Conservation (phyloP, 2,329 filamentous ascomycete genomes). For the Pochonia chlamydosporia region DNA sequence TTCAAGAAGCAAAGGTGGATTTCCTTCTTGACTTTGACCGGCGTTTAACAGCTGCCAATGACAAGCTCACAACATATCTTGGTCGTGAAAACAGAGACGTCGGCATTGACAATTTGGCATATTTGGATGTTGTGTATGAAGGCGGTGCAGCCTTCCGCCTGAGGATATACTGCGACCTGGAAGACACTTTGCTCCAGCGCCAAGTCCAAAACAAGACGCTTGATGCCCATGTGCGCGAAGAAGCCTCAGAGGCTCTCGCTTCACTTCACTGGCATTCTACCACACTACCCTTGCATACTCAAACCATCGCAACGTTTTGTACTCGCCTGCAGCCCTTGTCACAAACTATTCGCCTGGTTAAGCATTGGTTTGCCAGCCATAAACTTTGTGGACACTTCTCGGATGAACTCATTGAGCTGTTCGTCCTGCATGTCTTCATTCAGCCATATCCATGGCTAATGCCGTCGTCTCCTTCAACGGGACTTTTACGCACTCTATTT, state of each 20-base stretch:
- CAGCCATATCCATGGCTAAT: constrained; percentile 73
- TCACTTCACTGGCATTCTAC: constrained; percentile 66
- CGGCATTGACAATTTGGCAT: constrained; percentile 69
- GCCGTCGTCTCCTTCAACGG: constrained; percentile 71
- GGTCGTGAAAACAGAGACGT: constrained; percentile 73
- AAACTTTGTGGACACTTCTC: constrained; percentile 70
- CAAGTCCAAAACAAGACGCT: constrained; percentile 67
- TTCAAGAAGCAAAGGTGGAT: constrained; percentile 89
- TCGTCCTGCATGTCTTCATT: constrained; percentile 73
- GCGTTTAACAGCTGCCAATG: constrained; percentile 57
- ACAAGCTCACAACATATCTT: constrained; percentile 59
- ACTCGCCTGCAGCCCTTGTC: constrained; percentile 77
- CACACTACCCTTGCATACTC: constrained; percentile 71
- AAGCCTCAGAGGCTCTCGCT: constrained; percentile 63
- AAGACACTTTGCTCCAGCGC: constrained; percentile 74
- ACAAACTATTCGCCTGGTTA: constrained; percentile 74
- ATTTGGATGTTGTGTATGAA: constrained; percentile 73
- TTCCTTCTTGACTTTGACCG: constrained; percentile 75
- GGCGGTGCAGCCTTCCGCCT: constrained; percentile 72
- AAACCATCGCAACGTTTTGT: constrained; percentile 73
- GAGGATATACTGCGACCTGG: constrained; percentile 83
- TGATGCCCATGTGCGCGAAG: constrained; percentile 59
- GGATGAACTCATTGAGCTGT: constrained; percentile 78
- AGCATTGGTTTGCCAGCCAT: constrained; percentile 84
- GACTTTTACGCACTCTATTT: constrained; percentile 73